Evolutionary conservation across 192 early-diverging fungal species (phyloP), one percentile per base, ranked within the genome.

Genomic region (Allomyces arbusculus): DNA sequence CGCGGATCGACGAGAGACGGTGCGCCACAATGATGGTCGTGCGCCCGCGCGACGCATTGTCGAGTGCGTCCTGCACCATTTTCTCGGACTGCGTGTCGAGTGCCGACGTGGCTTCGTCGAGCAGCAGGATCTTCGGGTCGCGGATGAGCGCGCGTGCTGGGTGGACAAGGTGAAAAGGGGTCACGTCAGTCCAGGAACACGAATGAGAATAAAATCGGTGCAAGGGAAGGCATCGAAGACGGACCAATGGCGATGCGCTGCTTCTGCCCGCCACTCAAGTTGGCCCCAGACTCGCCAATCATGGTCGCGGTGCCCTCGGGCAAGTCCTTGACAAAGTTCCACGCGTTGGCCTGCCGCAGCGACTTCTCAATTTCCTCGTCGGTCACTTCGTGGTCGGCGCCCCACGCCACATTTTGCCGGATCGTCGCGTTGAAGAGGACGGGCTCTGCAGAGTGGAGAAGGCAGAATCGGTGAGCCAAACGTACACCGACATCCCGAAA

Each of bases 21-120:
- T 94, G 85, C 7, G 94, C 94, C 73, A 97, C 86, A 4, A 89
- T 86, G 71, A 97, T 88, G 24, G 91, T 92, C 7, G 91, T 94
- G 63, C 94, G 83, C 67, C 84, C 80, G 26, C 77, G 73, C 3
- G 86, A 63, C 14, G 87, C 89, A 9, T 77, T 75, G 72, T 94
- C 89, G 64, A 94, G 71, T 12, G 92, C 90, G 58, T 84, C 77
- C 70, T 94, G 90, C 5, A 95, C 88, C 8, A 90, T 69, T n/a
- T 84, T 78, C 72, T 89, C 89, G 23, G 84, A 83, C 24, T 82
- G 78, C 23, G 88, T 84, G 73, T 94, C 92, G 65, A 94, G 74
- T 12, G 92, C 92, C 19, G 81, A 84, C 16, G 91, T 92, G 26
- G 90, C 90, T 65, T 95, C 93, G 75, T 96, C 93, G 8, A 95